These are phyloP conservation scores for Schwanniomyces vanrijiae DNA, from an alignment of 805 yeast genomes.

Conservation along the genomic window DNA sequence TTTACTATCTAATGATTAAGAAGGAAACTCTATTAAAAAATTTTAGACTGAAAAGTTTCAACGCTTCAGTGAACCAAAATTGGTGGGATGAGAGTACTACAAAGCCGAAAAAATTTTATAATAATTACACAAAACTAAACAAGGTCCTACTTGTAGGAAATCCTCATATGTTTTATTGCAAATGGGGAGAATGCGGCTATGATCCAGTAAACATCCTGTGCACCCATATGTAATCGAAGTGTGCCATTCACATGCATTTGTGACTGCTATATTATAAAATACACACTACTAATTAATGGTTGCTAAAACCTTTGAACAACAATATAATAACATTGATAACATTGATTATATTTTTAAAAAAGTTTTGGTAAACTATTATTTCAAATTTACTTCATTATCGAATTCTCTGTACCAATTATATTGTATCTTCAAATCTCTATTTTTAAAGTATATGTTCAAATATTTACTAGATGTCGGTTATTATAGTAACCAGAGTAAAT, in stretches of 20 bases:
- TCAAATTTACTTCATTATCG: too few species aligned
- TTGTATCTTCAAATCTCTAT: too few species aligned
- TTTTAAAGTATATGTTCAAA: too few species aligned
- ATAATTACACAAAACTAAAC: neutral
- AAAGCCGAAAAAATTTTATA: neutral
- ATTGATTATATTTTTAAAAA: too few species aligned
- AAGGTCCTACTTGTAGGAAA: neutral
- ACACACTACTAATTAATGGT: neutral
- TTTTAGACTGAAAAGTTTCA: constrained; percentile 2
- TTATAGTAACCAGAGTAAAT: too few species aligned
- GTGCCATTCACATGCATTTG: neutral
- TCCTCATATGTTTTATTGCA: neutral
- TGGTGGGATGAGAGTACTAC: neutral
- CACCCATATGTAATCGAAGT: neutral
- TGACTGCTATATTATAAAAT: neutral
- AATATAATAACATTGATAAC: too few species aligned
- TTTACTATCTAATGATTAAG: constrained; percentile 13
- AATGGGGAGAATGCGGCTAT: neutral
- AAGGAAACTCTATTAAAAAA: neutral
- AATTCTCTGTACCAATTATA: too few species aligned
- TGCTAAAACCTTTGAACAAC: too few species aligned
- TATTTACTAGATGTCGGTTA: too few species aligned
- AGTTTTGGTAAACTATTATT: too few species aligned
- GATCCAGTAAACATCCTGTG: neutral
- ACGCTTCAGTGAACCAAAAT: neutral